Base-by-base conservation (phyloP, 257 asterid genomes). In the Solanum boliviense region DNA sequence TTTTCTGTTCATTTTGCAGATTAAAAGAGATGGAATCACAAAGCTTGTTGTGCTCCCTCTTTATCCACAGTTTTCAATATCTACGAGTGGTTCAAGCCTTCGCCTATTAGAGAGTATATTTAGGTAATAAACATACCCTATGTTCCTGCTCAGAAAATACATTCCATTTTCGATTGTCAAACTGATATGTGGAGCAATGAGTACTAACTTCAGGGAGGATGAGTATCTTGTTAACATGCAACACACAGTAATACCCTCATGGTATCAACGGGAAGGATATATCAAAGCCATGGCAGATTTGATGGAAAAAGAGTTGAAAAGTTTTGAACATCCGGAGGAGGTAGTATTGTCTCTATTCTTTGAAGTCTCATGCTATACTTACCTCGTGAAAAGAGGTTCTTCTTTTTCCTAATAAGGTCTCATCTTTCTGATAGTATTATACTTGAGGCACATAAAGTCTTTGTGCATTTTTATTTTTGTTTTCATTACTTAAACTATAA, bases 211-310 rank as follows among this genome's bases (percentile, higher is more conserved):
- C 89, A 97, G 99, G 98, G 98, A 95, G 96, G 99, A 97, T 86
- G 98, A 95, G 82, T 97, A 97, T 93, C 98, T 97, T 32, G 96
- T 97, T 76, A 97, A 96, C 93, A 97, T 97, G 99, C 99, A 97
- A 93, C 99, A 97, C 92, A 96, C 99, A 31, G 99, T 97, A 67
- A 97, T 97, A 90, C 99, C 99, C 89, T 97, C 99, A 83, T 97
- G 99, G 99, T 97, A 97, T 90, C 99, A 97, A 92, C 96, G 99
- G 44, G 96, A 94, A 94, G 99, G 99, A 86, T 97, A 96, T 87
- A 96, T 94, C 82, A 97, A 96, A 92, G 98, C 99, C 89, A 97
- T 96, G 99, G 96, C 98, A 83, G 90, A 91, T 94, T 91, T 97
- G 92, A 95, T 96, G 85, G 96, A 94, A 90, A 95, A 94, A 89